phyloP scores from a whole-genome alignment of 192 early-diverging fungal species.

The Coemansia sp. region DNA sequence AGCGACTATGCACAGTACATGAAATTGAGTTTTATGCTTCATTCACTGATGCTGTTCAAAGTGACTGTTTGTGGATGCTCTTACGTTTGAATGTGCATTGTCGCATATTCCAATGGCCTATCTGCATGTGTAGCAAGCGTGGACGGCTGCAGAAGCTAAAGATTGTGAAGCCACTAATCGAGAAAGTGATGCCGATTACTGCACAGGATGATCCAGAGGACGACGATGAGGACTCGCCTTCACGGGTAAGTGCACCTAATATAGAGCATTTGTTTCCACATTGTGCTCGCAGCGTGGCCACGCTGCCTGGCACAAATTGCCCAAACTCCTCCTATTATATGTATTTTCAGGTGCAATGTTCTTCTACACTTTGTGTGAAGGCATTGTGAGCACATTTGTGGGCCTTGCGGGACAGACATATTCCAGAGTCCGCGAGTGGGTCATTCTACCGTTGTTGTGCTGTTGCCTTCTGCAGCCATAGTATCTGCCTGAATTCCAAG shows the following conservation, averaged over 20 bases:
- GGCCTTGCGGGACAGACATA: not conserved
- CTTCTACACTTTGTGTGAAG: not conserved
- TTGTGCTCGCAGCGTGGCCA: not conserved
- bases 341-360: not conserved
- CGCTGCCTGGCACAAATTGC: not conserved
- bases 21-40: constrained; percentile 6
- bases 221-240: constrained; percentile 79
- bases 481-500: not conserved
- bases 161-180: constrained; percentile 75
- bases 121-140: constrained; percentile 60
- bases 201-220: constrained; percentile 77
- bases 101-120: not conserved
- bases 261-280: not conserved
- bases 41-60: not conserved
- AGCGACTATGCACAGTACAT: constrained; percentile 4
- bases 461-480: not conserved
- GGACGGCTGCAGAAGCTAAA: constrained; percentile 82
- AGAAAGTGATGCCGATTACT: constrained; percentile 78
- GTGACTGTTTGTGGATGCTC: constrained; percentile 6
- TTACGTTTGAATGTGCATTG: not conserved
- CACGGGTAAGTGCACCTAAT: constrained; percentile 45
- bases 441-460: not conserved
- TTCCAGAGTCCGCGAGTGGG: not conserved
- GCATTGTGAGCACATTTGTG: not conserved
- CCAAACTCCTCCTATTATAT: not conserved